Evolutionary conservation across 805 yeast genomes (phyloP).

Genomic region (Cyberlindnera galapagoensis): DNA sequence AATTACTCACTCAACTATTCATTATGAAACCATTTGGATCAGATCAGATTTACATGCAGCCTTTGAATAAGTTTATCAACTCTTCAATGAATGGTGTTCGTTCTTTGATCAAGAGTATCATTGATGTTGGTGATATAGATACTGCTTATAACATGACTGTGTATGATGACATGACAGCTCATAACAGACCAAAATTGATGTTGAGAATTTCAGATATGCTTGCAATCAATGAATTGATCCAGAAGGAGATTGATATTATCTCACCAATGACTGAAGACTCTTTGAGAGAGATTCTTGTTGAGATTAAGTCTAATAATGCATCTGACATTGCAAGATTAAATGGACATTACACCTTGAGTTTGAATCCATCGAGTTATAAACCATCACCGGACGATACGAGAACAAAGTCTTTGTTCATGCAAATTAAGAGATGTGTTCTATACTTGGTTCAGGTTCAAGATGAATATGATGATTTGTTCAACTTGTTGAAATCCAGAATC

Average conservation of each 20-base stretch:
- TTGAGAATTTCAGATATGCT: slow-evolving; percentile 42
- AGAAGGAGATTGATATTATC: slow-evolving; percentile 33
- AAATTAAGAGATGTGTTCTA: slow-evolving; percentile 75
- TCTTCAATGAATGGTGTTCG: slow-evolving; percentile 42
- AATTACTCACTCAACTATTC: slow-evolving; percentile 59
- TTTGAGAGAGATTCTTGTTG: slow-evolving; percentile 37
- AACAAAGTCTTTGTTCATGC: slow-evolving; percentile 53
- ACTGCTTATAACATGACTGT: slow-evolving; percentile 52
- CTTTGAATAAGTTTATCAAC: slow-evolving; percentile 66
- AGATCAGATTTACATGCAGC: slow-evolving; percentile 65
- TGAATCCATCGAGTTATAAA: slow-evolving; percentile 50
- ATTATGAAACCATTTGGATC: slow-evolving; percentile 59
- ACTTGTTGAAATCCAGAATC: slow-evolving; percentile 61
- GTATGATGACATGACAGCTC: slow-evolving; percentile 62
- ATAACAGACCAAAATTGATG: slow-evolving; percentile 40
- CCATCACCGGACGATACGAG: slow-evolving; percentile 46
- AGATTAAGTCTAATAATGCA: slow-evolving; percentile 37
- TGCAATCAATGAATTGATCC: slow-evolving; percentile 37
- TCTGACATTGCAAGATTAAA: slow-evolving; percentile 43
- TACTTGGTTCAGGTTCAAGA: slow-evolving; percentile 80
- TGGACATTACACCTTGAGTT: slow-evolving; percentile 46
- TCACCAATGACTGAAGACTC: slow-evolving; percentile 50
- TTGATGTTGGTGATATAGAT: slow-evolving; percentile 53
- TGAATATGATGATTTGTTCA: slow-evolving; percentile 57
- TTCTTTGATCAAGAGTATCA: slow-evolving; percentile 37